Evolutionary conservation across 352 stramenopile genomes (phyloP).

Genomic region (Phytophthora europaea): DNA sequence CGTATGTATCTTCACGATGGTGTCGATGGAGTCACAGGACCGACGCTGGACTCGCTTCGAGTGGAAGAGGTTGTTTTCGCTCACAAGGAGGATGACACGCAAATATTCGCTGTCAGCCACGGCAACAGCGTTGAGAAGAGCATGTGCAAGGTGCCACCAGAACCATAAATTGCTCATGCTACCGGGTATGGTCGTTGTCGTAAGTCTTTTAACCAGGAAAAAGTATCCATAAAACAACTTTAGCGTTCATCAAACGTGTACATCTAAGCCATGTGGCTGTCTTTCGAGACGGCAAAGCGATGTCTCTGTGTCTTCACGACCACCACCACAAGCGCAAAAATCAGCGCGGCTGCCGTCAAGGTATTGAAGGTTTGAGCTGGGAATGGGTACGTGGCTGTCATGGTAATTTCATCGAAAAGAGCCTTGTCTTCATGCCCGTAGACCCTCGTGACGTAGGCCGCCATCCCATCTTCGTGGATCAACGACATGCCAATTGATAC

Average conservation of each 20-base stretch:
- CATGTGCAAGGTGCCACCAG: background rate
- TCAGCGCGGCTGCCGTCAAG: background rate
- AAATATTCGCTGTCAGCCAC: background rate
- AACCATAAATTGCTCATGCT: background rate
- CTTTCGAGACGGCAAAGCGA: background rate
- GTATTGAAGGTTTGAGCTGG: background rate
- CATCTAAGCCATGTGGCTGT: background rate
- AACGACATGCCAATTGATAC: slow-evolving; percentile 35
- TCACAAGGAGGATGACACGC: background rate
- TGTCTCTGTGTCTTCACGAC: background rate
- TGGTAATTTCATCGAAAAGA: slow-evolving; percentile 40
- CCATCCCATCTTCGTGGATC: slow-evolving; percentile 37
- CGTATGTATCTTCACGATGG: background rate
- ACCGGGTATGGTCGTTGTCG: too few species aligned
- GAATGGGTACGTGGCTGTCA: slow-evolving; percentile 22
- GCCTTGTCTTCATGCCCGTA: slow-evolving; percentile 24
- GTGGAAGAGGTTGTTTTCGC: background rate
- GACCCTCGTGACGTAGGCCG: slow-evolving; percentile 22
- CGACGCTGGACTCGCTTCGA: background rate
- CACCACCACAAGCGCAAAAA: background rate
- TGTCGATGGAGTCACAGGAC: background rate
- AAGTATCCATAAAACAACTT: too few species aligned
- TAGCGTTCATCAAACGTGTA: background rate
- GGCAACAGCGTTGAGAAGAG: background rate
- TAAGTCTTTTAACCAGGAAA: too few species aligned